Evolutionary conservation across 148 eudicot species (phyloP).

Genomic region (Agrostemma githago): DNA sequence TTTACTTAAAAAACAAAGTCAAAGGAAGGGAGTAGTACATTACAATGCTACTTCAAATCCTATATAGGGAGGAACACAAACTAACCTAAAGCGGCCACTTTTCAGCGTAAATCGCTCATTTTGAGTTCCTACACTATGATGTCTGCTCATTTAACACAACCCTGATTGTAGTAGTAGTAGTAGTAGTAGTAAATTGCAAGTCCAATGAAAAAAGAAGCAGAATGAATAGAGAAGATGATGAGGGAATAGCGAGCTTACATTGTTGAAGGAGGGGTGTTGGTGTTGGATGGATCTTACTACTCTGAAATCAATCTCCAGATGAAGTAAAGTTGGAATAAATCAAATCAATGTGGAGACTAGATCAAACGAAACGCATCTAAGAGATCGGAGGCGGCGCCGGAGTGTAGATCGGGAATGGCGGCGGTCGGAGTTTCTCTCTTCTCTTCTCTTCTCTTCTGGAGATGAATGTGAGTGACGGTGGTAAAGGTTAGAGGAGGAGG

Average conservation of each 20-base stretch:
- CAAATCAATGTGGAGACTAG: not conserved
- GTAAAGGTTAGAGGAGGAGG: too few species aligned
- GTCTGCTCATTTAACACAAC: too few species aligned
- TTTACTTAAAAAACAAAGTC: not conserved
- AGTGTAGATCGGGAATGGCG: too few species aligned
- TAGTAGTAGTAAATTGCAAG: too few species aligned
- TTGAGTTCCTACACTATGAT: too few species aligned
- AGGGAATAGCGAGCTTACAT: conserved; percentile 21
- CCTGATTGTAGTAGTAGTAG: too few species aligned
- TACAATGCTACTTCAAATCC: not conserved
- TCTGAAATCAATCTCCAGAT: not conserved
- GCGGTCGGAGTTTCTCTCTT: too few species aligned
- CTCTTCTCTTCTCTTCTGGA: too few species aligned
- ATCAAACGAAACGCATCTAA: not conserved
- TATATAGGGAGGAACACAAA: not conserved
- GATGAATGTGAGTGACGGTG: not conserved
- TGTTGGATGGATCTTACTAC: not conserved
- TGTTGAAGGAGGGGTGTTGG: not conserved
- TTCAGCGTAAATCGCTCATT: too few species aligned
- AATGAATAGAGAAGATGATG: not conserved
- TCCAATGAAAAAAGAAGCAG: too few species aligned
- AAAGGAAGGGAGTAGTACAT: not conserved
- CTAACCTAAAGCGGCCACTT: not conserved
- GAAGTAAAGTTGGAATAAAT: not conserved
- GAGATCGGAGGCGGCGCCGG: conserved; percentile 4